Base-by-base conservation (phyloP, 1,284 basidiomycete species). In the Lignosus rhinocerotis region DNA sequence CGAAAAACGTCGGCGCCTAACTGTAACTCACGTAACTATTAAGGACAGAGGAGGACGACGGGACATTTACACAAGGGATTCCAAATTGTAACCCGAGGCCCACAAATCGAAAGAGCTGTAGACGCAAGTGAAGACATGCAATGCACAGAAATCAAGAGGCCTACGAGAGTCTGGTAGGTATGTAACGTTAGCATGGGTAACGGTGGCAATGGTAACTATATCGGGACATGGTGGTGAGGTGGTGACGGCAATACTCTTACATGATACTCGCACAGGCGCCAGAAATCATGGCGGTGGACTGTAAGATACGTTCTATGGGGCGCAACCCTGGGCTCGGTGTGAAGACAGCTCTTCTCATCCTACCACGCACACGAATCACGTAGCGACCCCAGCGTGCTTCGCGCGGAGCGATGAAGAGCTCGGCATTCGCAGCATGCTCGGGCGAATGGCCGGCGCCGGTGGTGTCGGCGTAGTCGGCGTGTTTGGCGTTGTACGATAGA, bases 401-500 rank as follows among this genome's bases (percentile, higher is more conserved):
- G 62, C 60, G 14, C 64, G 59, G 47, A 70, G 52, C 39, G 56
- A 63, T 46, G 61, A 59, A 31, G 65, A 62, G 54, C 67, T 69
- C 52, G 69, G 69, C 58, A 62, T 62, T 21, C 69, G 63, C 64
- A 70, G 53, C 67, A 70, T 64, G 25, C 58, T 62, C 34, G 67
- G 66, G 19, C 67, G 66, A 32, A 33, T 41, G 39, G 34, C 43
- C n/a, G 38, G 44, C 39, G 52, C 21, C 3, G 45, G 14, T 16
- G 45, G 38, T 8, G 46, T 53, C 1, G 54, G 36, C 14, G 45
- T 19, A 46, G 55, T 48, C 11, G 66, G 50, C 46, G 61, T 58
- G 51, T 32, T 59, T 39, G 56, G 54, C 25, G 57, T 46, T 25
- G 59, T 79, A 52, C 81, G 77, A 65, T 88, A 88, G 44, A 76